phyloP scores from a whole-genome alignment of 352 stramenopile species.

The Saprolegnia diclina region DNA sequence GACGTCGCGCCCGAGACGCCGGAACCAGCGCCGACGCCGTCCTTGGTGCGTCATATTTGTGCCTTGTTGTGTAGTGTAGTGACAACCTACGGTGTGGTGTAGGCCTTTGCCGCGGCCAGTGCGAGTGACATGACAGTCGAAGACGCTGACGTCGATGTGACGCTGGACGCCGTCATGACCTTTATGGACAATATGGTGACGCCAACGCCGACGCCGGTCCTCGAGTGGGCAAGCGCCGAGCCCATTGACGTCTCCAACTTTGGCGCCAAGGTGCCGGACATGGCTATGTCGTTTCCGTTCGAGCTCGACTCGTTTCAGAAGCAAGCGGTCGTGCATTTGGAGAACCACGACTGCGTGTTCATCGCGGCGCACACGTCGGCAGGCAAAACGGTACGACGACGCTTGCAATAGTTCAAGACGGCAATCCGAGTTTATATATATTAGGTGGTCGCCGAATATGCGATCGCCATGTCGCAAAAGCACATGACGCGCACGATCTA shows the following conservation, averaged over 20 bases:
- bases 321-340: conserved; percentile 94
- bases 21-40: neutral
- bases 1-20: neutral
- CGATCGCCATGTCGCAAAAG: conserved; percentile 95
- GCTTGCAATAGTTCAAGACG: conserved; percentile 22
- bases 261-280: conserved; percentile 71
- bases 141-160: neutral
- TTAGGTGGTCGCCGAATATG: conserved; percentile 95
- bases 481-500: conserved; percentile 95
- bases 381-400: conserved; percentile 84
- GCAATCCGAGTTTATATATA: conserved; percentile 27
- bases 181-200: neutral
- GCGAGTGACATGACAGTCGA: neutral
- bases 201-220: conserved; percentile 16
- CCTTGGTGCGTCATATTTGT: neutral
- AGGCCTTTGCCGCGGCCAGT: neutral
- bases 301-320: conserved; percentile 98
- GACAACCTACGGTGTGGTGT: neutral
- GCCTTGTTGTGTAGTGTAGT: too few species aligned
- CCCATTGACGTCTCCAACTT: conserved; percentile 76
- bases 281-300: conserved; percentile 98
- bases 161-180: neutral
- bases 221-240: conserved; percentile 69
- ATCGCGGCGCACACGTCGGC: conserved; percentile 98
- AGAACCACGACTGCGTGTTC: conserved; percentile 95